Evolutionary conservation across 2,329 filamentous ascomycete species (phyloP), one percentile per base, ranked within the genome.

Genomic region (Sordariomycetes sp.): DNA sequence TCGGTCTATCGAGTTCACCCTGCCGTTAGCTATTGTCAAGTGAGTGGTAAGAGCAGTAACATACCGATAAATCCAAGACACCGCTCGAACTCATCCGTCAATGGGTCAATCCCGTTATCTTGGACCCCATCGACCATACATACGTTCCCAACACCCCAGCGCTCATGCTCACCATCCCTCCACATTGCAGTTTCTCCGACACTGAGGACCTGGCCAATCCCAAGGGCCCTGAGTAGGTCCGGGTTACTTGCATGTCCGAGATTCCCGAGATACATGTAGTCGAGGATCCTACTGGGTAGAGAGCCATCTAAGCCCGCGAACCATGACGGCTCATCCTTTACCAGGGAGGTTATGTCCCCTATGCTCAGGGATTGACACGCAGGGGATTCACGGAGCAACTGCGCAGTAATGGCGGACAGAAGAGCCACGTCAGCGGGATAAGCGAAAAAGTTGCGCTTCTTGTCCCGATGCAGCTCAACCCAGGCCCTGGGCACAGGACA

Each of bases 201-300:
- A 64, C 91, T 96, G 32, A 99, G 75, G 51, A 99, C 85, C 64
- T 95, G 89, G 15, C 78, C 80, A 60, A 99, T 96, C 0, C 92
- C 92, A 59, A 99, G 73, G 52, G 85, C 82, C 60, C 76, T 79
- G 35, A 99, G 73, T 35, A 99, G 74, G 57, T 89, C 87, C 0
- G 91, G 89, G 64, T 97, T 97, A 66, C 97, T 97, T 8, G 94
- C 94, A 67, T 99, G 94, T 0, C 82, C 84, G 17, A 97, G 77
- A 64, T 97, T 97, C 1, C 94, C 94, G 13, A 99, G 80, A 67
- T 99, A 99, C 85, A 99, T 90, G 67, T 97, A 96, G 57, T 91
- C 86, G 50, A 96, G 73, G 45, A 99, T 81, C 15, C 92, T 82
- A 66, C 89, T 96, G 1, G 94, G 94, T 24, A 97, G 78, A 25